A percentile compares a stretch with the other conserved stretches of the same genome.
Evolutionary conservation across 108 stramenopile genomes (phyloP).

Genomic region (Fistulifera solaris): DNA sequence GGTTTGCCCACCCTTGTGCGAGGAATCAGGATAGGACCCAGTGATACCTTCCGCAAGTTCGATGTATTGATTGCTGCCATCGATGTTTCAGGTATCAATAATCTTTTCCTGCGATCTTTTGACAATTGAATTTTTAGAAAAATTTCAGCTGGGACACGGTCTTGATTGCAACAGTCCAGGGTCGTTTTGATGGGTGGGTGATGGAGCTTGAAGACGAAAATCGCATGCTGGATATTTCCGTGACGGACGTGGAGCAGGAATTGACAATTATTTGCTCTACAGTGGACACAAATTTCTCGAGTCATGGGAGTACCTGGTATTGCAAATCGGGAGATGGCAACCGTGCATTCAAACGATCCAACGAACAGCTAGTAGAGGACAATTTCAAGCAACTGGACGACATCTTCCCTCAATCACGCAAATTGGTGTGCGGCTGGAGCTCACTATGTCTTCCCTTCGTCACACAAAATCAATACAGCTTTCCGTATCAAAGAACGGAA

Average conservation of each 20-base stretch:
- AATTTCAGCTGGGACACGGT: slow-evolving; percentile 94
- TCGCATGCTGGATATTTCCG: slow-evolving; percentile 78
- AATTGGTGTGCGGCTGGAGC: slow-evolving; percentile 92
- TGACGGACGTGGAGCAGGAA: slow-evolving; percentile 79
- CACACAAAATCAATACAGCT: too few relatives aligned
- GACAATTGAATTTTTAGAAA: slow-evolving; percentile 83
- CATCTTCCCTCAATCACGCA: slow-evolving; percentile 85
- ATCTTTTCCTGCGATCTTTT: slow-evolving; percentile 83
- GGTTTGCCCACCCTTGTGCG: slow-evolving; percentile 72
- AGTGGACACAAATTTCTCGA: slow-evolving; percentile 94
- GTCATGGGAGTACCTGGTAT: slow-evolving; percentile 91
- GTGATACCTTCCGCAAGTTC: slow-evolving; percentile 60
- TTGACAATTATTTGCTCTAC: slow-evolving; percentile 94
- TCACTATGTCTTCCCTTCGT: too few relatives aligned
- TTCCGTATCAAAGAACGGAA: too few relatives aligned
- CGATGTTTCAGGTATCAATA: slow-evolving; percentile 95
- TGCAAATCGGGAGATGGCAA: slow-evolving; percentile 91
- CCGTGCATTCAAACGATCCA: slow-evolving; percentile 67
- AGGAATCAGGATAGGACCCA: slow-evolving; percentile 73
- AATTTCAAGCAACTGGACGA: slow-evolving; percentile 73
- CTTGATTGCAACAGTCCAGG: slow-evolving; percentile 94
- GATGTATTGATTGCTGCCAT: slow-evolving; percentile 84
- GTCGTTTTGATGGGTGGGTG: slow-evolving; percentile 95
- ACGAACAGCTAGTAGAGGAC: slow-evolving; percentile 77
- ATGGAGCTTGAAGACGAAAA: slow-evolving; percentile 85